Base-by-base conservation (phyloP, 257 asterid genomes). In the Nyctanthes arbortristis region DNA sequence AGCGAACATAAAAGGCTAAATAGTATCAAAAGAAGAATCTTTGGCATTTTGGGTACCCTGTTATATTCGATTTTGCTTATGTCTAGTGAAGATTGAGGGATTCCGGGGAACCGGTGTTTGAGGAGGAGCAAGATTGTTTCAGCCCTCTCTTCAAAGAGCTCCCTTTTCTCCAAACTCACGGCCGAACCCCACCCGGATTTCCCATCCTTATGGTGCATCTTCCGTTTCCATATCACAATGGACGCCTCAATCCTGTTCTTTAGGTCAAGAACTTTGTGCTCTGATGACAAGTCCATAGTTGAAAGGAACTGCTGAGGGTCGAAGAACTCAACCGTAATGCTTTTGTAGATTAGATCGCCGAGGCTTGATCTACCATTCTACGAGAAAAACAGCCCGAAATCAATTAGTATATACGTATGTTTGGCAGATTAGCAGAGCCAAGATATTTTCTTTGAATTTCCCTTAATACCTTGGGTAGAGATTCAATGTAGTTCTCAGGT, bases 211-310 rank as follows among this genome's bases (percentile, higher is more conserved):
- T 79, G 84, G 61, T 73, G 32, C 89, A 92, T 83, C 78, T 89
- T 92, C 77, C 96, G 82, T 64, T 82, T 78, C 98, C 98, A 92
- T 61, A 92, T 92, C 70, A 90, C 91, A 7, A 89, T 81, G 7
- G 96, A 92, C 33, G 98, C 98, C 77, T 92, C 98, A 0, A 92
- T 89, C 78, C 88, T 84, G 82, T 92, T 85, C 84, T 92, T 92
- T 7, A 92, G 86, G 75, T 92, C 96, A 22, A 89, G 86, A 68
- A 92, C 89, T 77, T 80, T 83, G 87, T 89, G 96, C 75, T 92
- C 98, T 1, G 96, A 77, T 1, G 96, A 78, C 84, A 89, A 24
- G 81, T 88, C 92, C 94, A 88, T 57, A 7, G 83, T 75, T 1
- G 84, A 80, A 39, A 92, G 91, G 75, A 92, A 86, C 55, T 80